Evolutionary conservation across 2,329 filamentous ascomycete genomes (phyloP).

Genomic region (Alternaria viburni): DNA sequence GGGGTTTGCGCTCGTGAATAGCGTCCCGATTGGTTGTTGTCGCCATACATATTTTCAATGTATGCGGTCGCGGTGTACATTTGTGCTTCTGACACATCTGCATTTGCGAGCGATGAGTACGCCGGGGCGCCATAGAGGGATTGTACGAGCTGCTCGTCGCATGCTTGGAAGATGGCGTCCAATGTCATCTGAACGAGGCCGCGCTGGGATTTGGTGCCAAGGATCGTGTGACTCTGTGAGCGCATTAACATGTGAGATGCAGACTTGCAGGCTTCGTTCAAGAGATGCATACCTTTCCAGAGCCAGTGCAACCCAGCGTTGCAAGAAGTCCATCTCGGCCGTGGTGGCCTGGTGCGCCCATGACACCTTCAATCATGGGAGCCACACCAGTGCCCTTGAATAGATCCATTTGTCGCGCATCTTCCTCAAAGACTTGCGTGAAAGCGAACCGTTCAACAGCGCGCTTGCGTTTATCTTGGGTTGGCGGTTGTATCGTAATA

Average conservation of each 20-base stretch:
- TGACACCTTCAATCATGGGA: slow-evolving; percentile 78
- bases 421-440: slow-evolving; percentile 89
- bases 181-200: slow-evolving; percentile 91
- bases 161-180: slow-evolving; percentile 85
- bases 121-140: slow-evolving; percentile 61
- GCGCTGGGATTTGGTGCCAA: slow-evolving; percentile 84
- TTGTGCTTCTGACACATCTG: slow-evolving; percentile 81
- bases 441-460: slow-evolving; percentile 95
- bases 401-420: slow-evolving; percentile 81
- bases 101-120: slow-evolving; percentile 75
- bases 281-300: slow-evolving; percentile 75
- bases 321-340: slow-evolving; percentile 89
- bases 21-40: slow-evolving; percentile 64
- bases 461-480: slow-evolving; percentile 80
- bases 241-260: slow-evolving; percentile 2
- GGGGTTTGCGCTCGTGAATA: slow-evolving; percentile 55
- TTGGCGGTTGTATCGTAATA: slow-evolving; percentile 66
- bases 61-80: slow-evolving; percentile 77
- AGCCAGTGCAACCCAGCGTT: slow-evolving; percentile 91
- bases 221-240: slow-evolving; percentile 88
- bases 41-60: slow-evolving; percentile 78
- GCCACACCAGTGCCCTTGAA: slow-evolving; percentile 81
- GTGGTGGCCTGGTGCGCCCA: slow-evolving; percentile 74
- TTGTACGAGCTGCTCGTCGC: slow-evolving; percentile 74
- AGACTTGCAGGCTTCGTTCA: slow-evolving; percentile 3